Base-by-base conservation (phyloP, 108 stramenopile genomes). In the Conticribra weissflogii region DNA sequence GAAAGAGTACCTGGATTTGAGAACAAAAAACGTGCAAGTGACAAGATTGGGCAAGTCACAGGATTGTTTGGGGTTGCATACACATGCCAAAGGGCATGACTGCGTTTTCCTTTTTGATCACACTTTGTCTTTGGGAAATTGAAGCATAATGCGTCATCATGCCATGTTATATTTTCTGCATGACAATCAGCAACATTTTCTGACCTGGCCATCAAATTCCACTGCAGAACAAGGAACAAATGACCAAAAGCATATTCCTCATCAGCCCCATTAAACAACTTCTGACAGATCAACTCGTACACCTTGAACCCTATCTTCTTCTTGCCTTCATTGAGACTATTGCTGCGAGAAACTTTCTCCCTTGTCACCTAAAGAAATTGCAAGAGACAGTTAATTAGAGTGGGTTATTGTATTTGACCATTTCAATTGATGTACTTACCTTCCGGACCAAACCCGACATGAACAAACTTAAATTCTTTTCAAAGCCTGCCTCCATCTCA, bases 21-120 rank as follows among this genome's bases (percentile, higher is more conserved):
- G 44, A 67, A 67, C 7, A 67, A 3, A 67, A 28, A 67, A 1
- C 14, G 18, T n/a, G 66, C 66, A n/a, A 67, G n/a, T 16, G 71
- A 60, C 15, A 72, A 62, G 30, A 72, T 34, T 54, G 62, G 71
- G 32, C 71, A 72, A 54, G 24, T 54, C 8, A n/a, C 2, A 2
- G 71, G 61, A 5, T 62, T 54, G 16, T 62, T 15, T n/a, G 3
- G 62, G 71, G 48, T 72, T 48, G 71, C 52, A 63, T 72, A 72
- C 12, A 72, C 71, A 54, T 72, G 61, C 71, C 71, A 72, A 1
- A 3, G 14, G 16, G 34, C 32, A 44, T 62, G 25, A 15, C 3
- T 17, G 27, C 54, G 22, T 49, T 30, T 49, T 14, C 71, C 71
- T 19, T 3, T 44, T 33, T 62, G 71, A 34, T 72, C 51, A 32